Conservation (phyloP, 2,329 filamentous ascomycete genomes). For the Paecilomyces niveus region DNA sequence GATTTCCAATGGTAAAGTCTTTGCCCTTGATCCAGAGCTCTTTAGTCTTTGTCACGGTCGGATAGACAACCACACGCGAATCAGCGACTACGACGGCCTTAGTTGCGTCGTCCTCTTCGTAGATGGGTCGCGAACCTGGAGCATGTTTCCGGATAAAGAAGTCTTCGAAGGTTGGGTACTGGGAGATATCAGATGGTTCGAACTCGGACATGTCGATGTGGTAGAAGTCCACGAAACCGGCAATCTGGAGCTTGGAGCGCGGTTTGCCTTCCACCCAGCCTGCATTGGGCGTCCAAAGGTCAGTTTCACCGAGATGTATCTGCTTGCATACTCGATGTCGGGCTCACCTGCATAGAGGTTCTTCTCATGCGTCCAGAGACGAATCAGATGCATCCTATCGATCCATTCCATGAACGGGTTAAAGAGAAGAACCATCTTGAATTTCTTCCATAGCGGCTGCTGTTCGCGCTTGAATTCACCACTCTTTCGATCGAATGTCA, state of each 20-base stretch:
- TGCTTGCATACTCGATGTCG: neutral
- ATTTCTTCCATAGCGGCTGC: slow-evolving; percentile 33
- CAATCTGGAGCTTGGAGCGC: slow-evolving; percentile 28
- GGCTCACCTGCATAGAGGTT: slow-evolving; percentile 22
- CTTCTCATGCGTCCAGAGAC: slow-evolving; percentile 31
- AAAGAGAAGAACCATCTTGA: slow-evolving; percentile 37
- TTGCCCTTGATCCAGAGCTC: slow-evolving; percentile 39
- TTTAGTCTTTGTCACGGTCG: slow-evolving; percentile 24
- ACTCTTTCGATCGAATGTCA: slow-evolving; percentile 3
- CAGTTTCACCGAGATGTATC: slow-evolving; percentile 6
- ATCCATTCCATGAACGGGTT: slow-evolving; percentile 37
- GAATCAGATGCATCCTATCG: slow-evolving; percentile 29
- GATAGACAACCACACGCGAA: slow-evolving; percentile 31
- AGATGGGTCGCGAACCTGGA: slow-evolving; percentile 22
- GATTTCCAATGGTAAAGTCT: slow-evolving; percentile 36
- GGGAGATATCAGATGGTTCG: slow-evolving; percentile 25
- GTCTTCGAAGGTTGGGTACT: slow-evolving; percentile 31
- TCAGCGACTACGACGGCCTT: slow-evolving; percentile 29
- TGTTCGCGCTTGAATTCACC: slow-evolving; percentile 28
- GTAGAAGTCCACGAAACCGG: slow-evolving; percentile 30
- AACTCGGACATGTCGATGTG: slow-evolving; percentile 33
- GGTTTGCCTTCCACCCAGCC: slow-evolving; percentile 18
- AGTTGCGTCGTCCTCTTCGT: slow-evolving; percentile 15
- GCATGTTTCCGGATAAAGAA: slow-evolving; percentile 33
- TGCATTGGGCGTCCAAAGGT: slow-evolving; percentile 1